Percentiles rank a stretch among this genome's conserved stretches.
phyloP scores from a whole-genome alignment of 83 land plant species.

The Picea abies region DNA sequence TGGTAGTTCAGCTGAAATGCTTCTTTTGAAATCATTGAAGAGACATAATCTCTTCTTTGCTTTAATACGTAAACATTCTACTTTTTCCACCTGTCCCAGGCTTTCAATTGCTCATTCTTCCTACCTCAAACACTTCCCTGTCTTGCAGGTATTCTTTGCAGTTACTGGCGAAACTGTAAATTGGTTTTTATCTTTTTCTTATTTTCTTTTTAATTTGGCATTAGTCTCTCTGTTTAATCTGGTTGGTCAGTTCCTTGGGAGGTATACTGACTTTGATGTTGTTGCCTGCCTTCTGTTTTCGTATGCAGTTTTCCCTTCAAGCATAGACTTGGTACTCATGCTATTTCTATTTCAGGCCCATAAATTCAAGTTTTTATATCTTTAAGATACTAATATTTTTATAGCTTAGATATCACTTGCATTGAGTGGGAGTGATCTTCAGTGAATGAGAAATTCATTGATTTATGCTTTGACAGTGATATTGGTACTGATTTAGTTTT shows the following conservation, averaged over 20 bases:
- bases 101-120: neutral
- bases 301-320: neutral
- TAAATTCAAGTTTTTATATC: neutral
- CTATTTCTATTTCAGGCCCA: constrained; percentile 3
- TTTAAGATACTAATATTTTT: neutral
- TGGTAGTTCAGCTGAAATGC: neutral
- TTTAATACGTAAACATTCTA: neutral
- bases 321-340: neutral
- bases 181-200: neutral
- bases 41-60: neutral
- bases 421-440: neutral
- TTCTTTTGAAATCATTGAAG: neutral
- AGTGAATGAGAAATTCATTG: neutral
- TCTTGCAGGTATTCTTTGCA: constrained; percentile 10
- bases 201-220: neutral
- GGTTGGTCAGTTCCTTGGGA: neutral
- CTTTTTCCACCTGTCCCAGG: neutral
- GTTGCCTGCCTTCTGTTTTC: neutral
- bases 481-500: neutral
- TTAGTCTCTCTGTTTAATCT: neutral
- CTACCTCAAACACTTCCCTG: neutral
- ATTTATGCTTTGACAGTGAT: neutral
- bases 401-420: neutral
- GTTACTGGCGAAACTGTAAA: neutral
- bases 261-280: neutral